Base-by-base conservation (phyloP, 768 basidiomycete genomes). In the Dentipellis sp. region DNA sequence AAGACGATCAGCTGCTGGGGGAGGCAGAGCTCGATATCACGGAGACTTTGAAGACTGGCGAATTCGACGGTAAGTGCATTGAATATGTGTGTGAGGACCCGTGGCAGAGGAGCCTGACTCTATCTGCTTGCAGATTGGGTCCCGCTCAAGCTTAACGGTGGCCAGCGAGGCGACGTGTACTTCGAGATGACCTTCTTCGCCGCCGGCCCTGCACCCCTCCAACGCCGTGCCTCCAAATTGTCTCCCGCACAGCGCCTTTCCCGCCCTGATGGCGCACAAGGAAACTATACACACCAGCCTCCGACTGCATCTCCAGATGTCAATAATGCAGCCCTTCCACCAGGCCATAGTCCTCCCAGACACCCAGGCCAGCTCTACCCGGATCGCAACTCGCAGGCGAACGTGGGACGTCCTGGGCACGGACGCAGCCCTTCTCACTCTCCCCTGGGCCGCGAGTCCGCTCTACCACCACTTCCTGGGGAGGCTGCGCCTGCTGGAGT, bases 161-260 rank as follows among this genome's bases (percentile, higher is more conserved):
- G 81, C 8, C 75, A 82, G 53, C 82, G 89, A 21, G 94, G 94
- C 6, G 91, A 97, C 54, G 61, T 95, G 10, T 97, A 90, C 66
- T 77, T 97, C 14, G 94, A 97, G 68, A 87, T 97, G 82, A 97
- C 94, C 1, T 97, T 84, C 73, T 97, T 82, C 69, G 80, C 91
- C 3, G 82, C 86, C 54, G 79, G 76, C 3, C 81, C 84, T 8
- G 73, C 77, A 70, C 83, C 62, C 54, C 65, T 61, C 49, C 61
- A 59, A 57, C 71, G 66, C 42, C 66, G 62, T 56, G 64, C 63
- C 57, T 69, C 67, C 35, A 74, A 70, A 36, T 56, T 62, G 36
- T 55, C 50, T n/a, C 59, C 63, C 21, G 2, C 52, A 6, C 56
- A 61, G 36, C 57, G 59, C 12, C 57, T 61, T 8, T 47, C 54